Base-by-base conservation (phyloP, 2,329 filamentous ascomycete genomes). In the Xylaria sp. region DNA sequence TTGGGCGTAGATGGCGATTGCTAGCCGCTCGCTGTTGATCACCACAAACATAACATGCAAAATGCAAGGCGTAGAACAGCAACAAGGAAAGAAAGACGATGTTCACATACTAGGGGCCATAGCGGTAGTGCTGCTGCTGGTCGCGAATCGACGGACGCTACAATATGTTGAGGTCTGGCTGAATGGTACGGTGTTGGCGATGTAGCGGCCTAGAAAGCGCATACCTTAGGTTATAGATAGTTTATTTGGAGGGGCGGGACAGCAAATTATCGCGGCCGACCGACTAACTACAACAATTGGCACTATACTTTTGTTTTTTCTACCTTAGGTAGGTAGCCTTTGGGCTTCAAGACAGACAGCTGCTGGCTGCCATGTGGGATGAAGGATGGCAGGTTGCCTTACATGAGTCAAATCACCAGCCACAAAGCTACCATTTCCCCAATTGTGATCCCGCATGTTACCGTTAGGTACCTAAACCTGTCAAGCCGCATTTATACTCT, bases 21-120 rank as follows among this genome's bases (percentile, higher is more conserved):
- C 28, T 20, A 15, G 28, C 52, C 3, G 25, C 28, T 34, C 3
- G 28, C 52, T 41, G 46, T 34, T 25, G 58, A 41, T 44, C 46
- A 50, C 54, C 50, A 28, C 15, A 13, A 13, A 50, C 31, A 15
- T 20, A 58, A 52, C 51, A 54, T 52, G 28, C 18, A 41, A 20
- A 52, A 20, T 52, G 28, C 28, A 52, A 20, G 46, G 28, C 13
- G 2, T n/a, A 2, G 44, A 39, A 56, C 23, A 25, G 28, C 3
- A 46, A 52, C 25, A 37, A 46, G 37, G 31, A 25, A 41, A 41
- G 31, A 25, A 41, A 41, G 23, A 55, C 10, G 31, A 60, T n/a
- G 41, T 44, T 46, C 23, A 77, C 77, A 48, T 78, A 80, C 77
- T 72, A 44, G 77, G 73, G 66, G 78, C 78, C 78, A 80, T 80